Conservation (phyloP, 2,329 filamentous ascomycete species). For the Beauveria medogensis region DNA sequence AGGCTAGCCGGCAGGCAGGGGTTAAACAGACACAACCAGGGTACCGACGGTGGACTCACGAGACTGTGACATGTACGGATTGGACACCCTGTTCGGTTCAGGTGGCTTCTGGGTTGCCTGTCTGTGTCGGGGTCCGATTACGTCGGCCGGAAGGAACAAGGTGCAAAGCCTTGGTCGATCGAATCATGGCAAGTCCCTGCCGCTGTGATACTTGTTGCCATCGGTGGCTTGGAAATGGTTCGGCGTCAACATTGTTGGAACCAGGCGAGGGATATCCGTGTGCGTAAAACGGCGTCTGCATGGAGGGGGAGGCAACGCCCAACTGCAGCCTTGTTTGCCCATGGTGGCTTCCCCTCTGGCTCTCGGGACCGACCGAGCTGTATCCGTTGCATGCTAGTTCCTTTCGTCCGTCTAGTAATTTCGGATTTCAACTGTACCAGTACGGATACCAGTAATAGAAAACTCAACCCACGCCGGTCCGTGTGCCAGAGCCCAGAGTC, state of each 20-base stretch:
- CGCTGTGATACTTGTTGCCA: background rate
- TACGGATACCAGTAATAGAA: no score
- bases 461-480: no score
- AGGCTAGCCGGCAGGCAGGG: background rate
- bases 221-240: constrained; percentile 1
- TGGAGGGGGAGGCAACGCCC: background rate
- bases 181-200: background rate
- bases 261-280: background rate
- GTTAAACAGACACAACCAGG: background rate
- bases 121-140: background rate
- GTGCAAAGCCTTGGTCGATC: background rate
- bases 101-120: background rate
- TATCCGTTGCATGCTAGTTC: background rate
- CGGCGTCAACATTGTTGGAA: background rate
- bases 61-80: background rate
- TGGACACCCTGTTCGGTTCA: background rate
- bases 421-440: background rate
- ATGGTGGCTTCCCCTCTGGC: background rate
- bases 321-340: background rate
- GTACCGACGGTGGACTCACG: background rate
- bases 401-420: background rate
- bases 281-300: background rate
- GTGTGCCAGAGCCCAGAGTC: no score
- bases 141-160: background rate
- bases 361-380: background rate